Conservation (phyloP, 2,329 filamentous ascomycete species). For the Curvularia eragrostidis region DNA sequence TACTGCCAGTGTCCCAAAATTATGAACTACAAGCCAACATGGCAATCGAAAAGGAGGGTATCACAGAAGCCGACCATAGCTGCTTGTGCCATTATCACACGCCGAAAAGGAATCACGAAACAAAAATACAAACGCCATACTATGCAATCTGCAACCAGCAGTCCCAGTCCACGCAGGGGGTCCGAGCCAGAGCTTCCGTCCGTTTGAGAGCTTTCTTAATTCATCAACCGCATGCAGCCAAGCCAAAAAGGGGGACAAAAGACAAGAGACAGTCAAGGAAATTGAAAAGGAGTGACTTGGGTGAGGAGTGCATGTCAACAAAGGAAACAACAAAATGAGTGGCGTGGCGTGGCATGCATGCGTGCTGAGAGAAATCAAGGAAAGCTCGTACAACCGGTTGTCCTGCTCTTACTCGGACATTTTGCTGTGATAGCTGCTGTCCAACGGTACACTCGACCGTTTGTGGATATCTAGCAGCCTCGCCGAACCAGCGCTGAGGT, state of each 20-base stretch:
- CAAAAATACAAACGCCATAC: conserved; percentile 36
- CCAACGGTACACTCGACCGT: conserved; percentile 42
- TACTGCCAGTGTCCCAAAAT: conserved; percentile 10
- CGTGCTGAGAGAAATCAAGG: conserved; percentile 25
- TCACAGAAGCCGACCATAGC: conserved; percentile 26
- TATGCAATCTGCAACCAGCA: conserved; percentile 24
- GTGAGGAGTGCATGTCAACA: conserved; percentile 39
- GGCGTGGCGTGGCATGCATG: conserved; percentile 43
- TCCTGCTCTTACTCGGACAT: conserved; percentile 32
- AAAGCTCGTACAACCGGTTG: conserved; percentile 22
- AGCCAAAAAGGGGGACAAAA: conserved; percentile 16
- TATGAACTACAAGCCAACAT: conserved; percentile 7
- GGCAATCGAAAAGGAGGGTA: conserved; percentile 25
- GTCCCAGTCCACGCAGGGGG: conserved; percentile 4
- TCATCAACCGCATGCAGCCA: conserved; percentile 30
- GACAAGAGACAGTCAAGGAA: conserved; percentile 19
- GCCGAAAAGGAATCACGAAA: conserved; percentile 23
- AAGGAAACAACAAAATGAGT: conserved; percentile 47
- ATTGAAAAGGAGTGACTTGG: conserved; percentile 13
- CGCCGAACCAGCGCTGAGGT: conserved; percentile 79
- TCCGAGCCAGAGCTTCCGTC: conserved; percentile 3
- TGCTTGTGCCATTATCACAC: conserved; percentile 40
- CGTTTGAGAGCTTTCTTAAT: conserved; percentile 4
- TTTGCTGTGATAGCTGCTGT: conserved; percentile 35
- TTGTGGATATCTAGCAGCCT: conserved; percentile 70